Conservation (phyloP, 139 green algal genomes). For the Bryopsis sp. region DNA sequence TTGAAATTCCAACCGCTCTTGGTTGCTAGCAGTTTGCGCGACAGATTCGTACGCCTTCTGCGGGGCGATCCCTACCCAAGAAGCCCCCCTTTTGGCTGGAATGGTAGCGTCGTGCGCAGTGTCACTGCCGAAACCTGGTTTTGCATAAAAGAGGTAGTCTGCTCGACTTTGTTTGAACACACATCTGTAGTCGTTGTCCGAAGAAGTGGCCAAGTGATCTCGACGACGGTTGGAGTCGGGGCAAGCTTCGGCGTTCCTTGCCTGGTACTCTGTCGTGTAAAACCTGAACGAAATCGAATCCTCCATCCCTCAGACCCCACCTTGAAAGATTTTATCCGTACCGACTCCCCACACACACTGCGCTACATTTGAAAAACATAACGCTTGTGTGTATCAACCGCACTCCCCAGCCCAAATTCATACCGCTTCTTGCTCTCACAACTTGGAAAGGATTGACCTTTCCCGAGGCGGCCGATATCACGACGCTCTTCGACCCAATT, state of each 20-base stretch:
- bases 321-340: too few species aligned
- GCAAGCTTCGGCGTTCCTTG: neutral
- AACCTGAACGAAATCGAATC: too few species aligned
- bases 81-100: neutral
- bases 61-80: neutral
- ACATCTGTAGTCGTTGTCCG: neutral
- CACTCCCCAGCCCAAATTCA: neutral
- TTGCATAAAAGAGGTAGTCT: neutral
- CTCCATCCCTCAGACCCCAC: too few species aligned
- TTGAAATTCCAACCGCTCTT: neutral
- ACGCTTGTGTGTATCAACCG: too few species aligned
- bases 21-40: neutral
- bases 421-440: neutral
- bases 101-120: neutral
- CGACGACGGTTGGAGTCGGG: too few species aligned
- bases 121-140: neutral
- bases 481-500: conserved; percentile 1
- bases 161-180: neutral
- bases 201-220: neutral
- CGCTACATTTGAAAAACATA: too few species aligned
- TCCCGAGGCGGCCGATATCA: neutral
- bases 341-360: too few species aligned
- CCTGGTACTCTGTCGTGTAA: neutral
- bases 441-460: neutral
- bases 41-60: neutral